These are phyloP conservation scores for Erysimum cheiranthoides DNA, from an alignment of 345 rosid species.

Conservation along the genomic window DNA sequence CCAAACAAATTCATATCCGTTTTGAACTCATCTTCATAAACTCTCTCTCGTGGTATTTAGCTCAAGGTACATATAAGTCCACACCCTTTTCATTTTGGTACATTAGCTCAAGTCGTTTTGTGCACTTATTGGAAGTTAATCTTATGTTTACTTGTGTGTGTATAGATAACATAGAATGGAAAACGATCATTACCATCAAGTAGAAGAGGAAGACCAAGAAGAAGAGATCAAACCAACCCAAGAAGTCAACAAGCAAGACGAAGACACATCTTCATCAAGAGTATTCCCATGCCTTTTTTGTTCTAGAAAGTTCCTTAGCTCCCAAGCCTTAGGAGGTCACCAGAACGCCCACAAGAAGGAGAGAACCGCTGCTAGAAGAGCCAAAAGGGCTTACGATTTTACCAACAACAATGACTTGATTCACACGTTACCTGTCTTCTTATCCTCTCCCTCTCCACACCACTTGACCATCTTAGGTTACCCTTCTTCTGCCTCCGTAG, in stretches of 20 bases:
- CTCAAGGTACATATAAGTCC: constrained; percentile 30
- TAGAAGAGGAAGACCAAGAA: constrained; percentile 44
- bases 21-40: constrained; percentile 13
- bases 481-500: constrained; percentile 57
- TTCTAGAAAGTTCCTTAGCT: constrained; percentile 82
- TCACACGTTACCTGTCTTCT: constrained; percentile 45
- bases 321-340: constrained; percentile 96
- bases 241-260: constrained; percentile 38
- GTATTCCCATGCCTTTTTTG: constrained; percentile 80
- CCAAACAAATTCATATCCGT: not conserved
- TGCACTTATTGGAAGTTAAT: not conserved
- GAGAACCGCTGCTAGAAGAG: constrained; percentile 74
- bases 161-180: constrained; percentile 29
- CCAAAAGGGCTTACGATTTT: constrained; percentile 60
- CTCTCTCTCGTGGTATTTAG: constrained; percentile 2
- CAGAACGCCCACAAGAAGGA: constrained; percentile 98
- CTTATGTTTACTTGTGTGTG: not conserved
- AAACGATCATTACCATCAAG: constrained; percentile 27
- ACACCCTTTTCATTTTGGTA: constrained; percentile 3
- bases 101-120: constrained; percentile 11
- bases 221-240: constrained; percentile 41
- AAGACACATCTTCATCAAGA: constrained; percentile 49
- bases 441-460: constrained; percentile 52
- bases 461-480: constrained; percentile 51
- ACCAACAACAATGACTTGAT: constrained; percentile 41